Base-by-base conservation (phyloP, 257 asterid species). In the Solanum microdontum region DNA sequence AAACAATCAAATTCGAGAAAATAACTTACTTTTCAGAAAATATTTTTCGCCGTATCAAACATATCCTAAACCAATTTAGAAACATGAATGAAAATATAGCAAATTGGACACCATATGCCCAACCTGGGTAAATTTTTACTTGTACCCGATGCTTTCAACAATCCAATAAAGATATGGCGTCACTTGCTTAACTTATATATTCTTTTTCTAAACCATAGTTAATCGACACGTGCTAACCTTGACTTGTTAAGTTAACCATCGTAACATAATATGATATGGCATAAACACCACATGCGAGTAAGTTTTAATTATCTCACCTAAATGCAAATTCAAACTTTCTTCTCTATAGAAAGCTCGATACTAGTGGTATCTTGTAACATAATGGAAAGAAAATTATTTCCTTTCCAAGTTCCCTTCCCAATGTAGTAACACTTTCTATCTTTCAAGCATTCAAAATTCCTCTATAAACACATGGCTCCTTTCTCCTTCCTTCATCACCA, bases 321-420 rank as follows among this genome's bases (percentile, higher is more conserved):
- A 75, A 82, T 68, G 82, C 84, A 60, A 55, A 68, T 11, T 28
- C 85, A 73, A 84, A 84, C 84, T 77, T 89, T 64, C 51, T 80
- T 37, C 68, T 79, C 32, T 26, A 5, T 75, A 55, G 75, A 68
- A 89, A 84, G 34, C 82, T 70, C 75, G 84, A 86, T 66, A 87
- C 86, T 8, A 14, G n/a, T 21, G 23, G 23, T 76, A 86, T 15
- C 77, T 80, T 77, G 55, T 93, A 84, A 33, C 64, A 87, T 69
- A 73, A 89, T 87, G 66, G 94, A 45, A 89, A 87, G 76, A 84
- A 21, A 87, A 55, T 55, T 21, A 55, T 55, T 55, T 14, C 23
- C 62, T 51, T 51, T 51, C 62, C 62, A 15, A 84, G 83, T 87
- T 89, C 87, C 87, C 90, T 90, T 88, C 90, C 88, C 51, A 62